phyloP scores from a whole-genome alignment of 2,329 filamentous ascomycete species.

The Nemania diffusa region DNA sequence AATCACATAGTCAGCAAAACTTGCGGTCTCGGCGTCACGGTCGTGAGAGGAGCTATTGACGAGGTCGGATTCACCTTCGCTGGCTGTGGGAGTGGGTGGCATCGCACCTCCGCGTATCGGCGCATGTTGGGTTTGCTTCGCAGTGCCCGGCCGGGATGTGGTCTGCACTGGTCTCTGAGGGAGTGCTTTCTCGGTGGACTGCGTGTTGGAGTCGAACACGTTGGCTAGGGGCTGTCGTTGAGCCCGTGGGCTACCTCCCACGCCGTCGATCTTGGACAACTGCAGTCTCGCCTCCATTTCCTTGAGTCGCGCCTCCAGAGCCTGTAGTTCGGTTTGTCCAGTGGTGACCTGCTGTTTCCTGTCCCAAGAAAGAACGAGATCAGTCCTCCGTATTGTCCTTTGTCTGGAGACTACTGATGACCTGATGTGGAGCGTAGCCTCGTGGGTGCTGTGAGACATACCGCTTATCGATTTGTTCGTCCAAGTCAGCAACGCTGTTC shows the following conservation, averaged over 20 bases:
- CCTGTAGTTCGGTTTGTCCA: slow-evolving; percentile 83
- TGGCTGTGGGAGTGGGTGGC: slow-evolving; percentile 69
- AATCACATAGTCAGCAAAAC: slow-evolving; percentile 57
- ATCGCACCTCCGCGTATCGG: slow-evolving; percentile 66
- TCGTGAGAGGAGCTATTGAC: slow-evolving; percentile 46
- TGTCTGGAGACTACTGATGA: not conserved
- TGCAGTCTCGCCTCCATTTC: slow-evolving; percentile 83
- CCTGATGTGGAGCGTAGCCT: slow-evolving; percentile 6
- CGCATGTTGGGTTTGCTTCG: slow-evolving; percentile 60
- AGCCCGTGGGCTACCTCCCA: slow-evolving; percentile 40
- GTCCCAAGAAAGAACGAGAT: slow-evolving; percentile 34
- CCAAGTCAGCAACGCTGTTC: slow-evolving; percentile 77
- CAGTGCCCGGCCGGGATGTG: slow-evolving; percentile 64
- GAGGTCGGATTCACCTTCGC: slow-evolving; percentile 69
- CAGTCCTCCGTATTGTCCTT: slow-evolving; percentile 17
- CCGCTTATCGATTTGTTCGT: slow-evolving; percentile 83
- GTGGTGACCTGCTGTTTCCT: slow-evolving; percentile 83
- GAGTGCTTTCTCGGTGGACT: slow-evolving; percentile 47
- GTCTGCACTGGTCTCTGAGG: slow-evolving; percentile 43
- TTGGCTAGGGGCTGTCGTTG: slow-evolving; percentile 47
- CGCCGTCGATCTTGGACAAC: slow-evolving; percentile 21
- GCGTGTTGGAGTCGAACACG: slow-evolving; percentile 42
- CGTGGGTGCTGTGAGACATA: slow-evolving; percentile 57
- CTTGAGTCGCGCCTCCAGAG: slow-evolving; percentile 82
- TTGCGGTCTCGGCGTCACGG: slow-evolving; percentile 50